Evolutionary conservation across 2,329 filamentous ascomycete species (phyloP).

Genomic region (Trichoderma sp.): DNA sequence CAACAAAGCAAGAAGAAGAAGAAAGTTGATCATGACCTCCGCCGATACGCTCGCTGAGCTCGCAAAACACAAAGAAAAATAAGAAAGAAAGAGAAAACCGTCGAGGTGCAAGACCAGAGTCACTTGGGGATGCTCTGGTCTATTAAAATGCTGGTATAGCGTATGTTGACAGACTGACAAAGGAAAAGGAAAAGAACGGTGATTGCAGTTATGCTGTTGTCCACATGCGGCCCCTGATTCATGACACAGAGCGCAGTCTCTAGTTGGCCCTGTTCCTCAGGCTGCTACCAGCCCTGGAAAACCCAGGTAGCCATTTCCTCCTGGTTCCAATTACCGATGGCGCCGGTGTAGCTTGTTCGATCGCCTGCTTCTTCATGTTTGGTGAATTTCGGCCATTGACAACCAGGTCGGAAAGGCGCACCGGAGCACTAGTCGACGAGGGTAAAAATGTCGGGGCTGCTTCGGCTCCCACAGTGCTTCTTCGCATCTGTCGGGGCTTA

Average conservation of each 20-base stretch:
- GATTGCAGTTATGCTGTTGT: not conserved
- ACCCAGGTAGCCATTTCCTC: constrained; percentile 41
- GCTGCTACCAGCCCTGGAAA: constrained; percentile 31
- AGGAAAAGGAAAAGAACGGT: not conserved
- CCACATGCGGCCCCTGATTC: not conserved
- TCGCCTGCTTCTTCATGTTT: not conserved
- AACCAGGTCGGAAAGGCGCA: constrained; percentile 18
- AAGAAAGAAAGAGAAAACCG: not conserved
- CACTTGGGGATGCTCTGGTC: not conserved
- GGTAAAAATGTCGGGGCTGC: constrained; percentile 26
- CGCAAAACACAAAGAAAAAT: not conserved
- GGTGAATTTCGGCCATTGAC: constrained; percentile 1
- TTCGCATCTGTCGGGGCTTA: constrained; percentile 39
- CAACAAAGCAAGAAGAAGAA: not conserved
- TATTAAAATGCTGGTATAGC: constrained; percentile 5
- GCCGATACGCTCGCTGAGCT: not conserved
- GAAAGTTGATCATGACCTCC: not conserved
- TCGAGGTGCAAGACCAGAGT: not conserved
- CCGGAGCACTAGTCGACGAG: constrained; percentile 10
- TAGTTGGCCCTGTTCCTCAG: constrained; percentile 32
- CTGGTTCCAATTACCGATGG: constrained; percentile 32
- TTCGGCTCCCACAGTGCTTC: constrained; percentile 30
- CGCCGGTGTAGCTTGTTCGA: constrained; percentile 1
- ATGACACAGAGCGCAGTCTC: constrained; percentile 13
- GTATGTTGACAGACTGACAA: constrained; percentile 9